Evolutionary conservation across 148 eudicot species (phyloP).

Genomic region (Persicaria tinctoria): DNA sequence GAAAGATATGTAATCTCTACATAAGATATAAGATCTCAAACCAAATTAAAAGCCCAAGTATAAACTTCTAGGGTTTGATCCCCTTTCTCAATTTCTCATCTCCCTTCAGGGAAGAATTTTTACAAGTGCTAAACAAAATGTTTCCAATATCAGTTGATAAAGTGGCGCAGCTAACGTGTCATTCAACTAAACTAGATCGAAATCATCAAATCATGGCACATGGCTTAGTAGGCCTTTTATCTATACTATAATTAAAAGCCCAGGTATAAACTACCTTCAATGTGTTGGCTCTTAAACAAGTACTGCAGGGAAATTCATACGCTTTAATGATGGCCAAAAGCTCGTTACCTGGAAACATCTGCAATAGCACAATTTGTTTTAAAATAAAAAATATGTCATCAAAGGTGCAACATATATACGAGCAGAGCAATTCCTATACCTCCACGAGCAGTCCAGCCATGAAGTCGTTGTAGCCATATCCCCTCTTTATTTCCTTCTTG

Average conservation of each 20-base stretch:
- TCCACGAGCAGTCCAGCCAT: slow-evolving; percentile 62
- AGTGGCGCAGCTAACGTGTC: not conserved
- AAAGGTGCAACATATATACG: not conserved
- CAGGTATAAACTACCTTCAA: slow-evolving; percentile 35
- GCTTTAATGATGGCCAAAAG: slow-evolving; percentile 81
- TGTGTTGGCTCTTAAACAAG: slow-evolving; percentile 71
- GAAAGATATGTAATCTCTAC: not conserved
- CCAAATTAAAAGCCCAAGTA: too few species aligned
- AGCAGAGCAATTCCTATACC: slow-evolving; percentile 24
- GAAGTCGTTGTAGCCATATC: slow-evolving; percentile 86
- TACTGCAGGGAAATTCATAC: slow-evolving; percentile 84
- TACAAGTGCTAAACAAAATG: too few species aligned
- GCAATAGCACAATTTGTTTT: not conserved
- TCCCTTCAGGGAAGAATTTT: too few species aligned
- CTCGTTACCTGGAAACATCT: slow-evolving; percentile 81
- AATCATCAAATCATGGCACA: not conserved
- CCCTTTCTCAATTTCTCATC: too few species aligned
- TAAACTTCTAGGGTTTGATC: too few species aligned
- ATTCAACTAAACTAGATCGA: not conserved
- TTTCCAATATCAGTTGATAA: too few species aligned
- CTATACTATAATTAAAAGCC: too few species aligned
- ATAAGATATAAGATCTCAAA: too few species aligned
- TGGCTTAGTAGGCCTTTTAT: not conserved
- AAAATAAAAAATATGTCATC: too few species aligned
- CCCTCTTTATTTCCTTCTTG: slow-evolving; percentile 52